phyloP scores from a whole-genome alignment of 768 basidiomycete genomes.

The Suillus subluteus region DNA sequence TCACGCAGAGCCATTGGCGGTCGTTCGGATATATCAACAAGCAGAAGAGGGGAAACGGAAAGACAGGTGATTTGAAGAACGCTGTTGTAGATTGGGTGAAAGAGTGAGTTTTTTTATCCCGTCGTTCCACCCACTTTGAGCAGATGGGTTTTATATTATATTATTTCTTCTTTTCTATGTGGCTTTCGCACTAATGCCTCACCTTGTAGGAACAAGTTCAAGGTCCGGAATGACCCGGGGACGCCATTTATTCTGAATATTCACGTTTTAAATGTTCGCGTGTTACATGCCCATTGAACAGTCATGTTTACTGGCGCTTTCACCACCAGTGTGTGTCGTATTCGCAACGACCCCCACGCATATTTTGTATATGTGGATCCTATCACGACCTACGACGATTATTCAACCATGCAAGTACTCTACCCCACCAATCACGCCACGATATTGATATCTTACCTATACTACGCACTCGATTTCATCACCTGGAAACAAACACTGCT shows the following conservation, averaged over 20 bases:
- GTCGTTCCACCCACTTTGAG: background rate
- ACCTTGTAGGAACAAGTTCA: slow-evolving; percentile 26
- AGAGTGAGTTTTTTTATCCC: slow-evolving; percentile 18
- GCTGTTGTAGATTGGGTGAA: slow-evolving; percentile 18
- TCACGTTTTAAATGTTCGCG: slow-evolving; percentile 12
- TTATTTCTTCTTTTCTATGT: background rate
- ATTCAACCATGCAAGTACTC: background rate
- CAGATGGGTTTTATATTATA: background rate
- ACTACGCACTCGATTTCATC: slow-evolving; percentile 1
- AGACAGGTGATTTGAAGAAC: slow-evolving; percentile 9
- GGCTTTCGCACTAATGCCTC: background rate
- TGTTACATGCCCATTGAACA: background rate
- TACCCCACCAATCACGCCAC: background rate
- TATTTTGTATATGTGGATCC: background rate
- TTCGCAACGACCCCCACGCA: background rate
- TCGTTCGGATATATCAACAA: slow-evolving; percentile 14
- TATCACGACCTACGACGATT: background rate
- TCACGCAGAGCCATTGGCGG: background rate
- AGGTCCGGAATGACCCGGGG: background rate
- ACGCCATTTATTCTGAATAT: slow-evolving; percentile 19
- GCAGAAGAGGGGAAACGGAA: slow-evolving; percentile 17
- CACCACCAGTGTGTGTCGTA: background rate
- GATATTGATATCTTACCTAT: slow-evolving; percentile 6
- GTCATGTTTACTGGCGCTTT: too few species aligned
- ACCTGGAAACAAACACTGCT: background rate